phyloP scores from a whole-genome alignment of 208 protist genomes.

The Wallacemonas collosoma region DNA sequence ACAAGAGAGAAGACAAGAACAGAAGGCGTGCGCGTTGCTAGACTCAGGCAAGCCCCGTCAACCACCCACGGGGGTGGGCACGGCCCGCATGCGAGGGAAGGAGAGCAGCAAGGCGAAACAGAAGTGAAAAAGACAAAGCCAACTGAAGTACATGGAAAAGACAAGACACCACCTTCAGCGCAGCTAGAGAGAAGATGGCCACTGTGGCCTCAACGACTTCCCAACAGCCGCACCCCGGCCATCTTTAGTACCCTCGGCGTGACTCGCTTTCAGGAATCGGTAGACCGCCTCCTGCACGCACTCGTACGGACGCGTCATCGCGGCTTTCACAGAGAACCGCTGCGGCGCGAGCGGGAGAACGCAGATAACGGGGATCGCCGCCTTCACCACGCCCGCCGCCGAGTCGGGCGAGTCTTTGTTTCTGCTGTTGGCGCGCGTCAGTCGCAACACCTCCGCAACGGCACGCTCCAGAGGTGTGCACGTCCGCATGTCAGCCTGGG shows the following conservation, averaged over 20 bases:
- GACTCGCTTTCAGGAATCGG: conserved; percentile 10
- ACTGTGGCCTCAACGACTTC: neutral
- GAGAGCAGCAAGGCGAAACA: no score
- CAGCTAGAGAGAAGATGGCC: neutral
- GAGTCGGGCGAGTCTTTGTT: neutral
- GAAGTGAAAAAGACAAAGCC: no score
- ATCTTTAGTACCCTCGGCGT: neutral
- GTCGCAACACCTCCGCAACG: neutral
- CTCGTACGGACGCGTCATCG: conserved; percentile 34
- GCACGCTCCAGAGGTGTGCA: neutral
- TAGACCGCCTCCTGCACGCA: conserved; percentile 28
- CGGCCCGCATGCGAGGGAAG: no score
- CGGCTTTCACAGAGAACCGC: conserved; percentile 32
- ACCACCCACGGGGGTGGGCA: no score
- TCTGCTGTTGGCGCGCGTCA: no score
- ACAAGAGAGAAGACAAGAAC: no score
- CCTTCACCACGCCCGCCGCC: neutral
- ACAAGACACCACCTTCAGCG: neutral
- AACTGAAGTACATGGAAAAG: neutral
- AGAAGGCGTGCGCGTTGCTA: no score
- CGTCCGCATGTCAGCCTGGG: neutral
- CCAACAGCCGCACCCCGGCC: neutral
- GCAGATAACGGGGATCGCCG: conserved; percentile 31
- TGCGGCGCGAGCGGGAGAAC: conserved; percentile 44
- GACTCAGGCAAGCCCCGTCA: no score